Percentiles rank a stretch among this genome's conserved stretches.
phyloP scores from a whole-genome alignment of 2,329 filamentous ascomycete genomes.

The Blastomyces percursus region DNA sequence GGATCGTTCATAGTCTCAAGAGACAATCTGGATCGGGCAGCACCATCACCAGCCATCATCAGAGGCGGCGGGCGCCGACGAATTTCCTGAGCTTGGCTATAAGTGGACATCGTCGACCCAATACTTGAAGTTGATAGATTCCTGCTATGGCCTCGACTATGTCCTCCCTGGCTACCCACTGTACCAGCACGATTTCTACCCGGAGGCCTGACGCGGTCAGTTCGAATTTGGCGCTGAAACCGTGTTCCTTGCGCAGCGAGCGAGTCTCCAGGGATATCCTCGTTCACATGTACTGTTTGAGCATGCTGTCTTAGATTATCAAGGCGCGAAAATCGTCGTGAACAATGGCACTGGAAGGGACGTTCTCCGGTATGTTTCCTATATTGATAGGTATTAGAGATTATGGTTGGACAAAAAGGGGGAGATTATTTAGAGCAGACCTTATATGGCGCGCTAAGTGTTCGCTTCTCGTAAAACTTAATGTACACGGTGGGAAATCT shows the following conservation, averaged over 20 bases:
- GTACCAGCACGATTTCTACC: constrained; percentile 68
- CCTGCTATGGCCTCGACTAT: constrained; percentile 64
- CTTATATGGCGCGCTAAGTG: constrained; percentile 90
- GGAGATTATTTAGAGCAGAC: constrained; percentile 36
- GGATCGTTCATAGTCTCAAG: constrained; percentile 55
- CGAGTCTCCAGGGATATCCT: constrained; percentile 89
- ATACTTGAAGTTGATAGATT: constrained; percentile 88
- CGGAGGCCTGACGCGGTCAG: constrained; percentile 67
- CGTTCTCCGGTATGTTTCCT: constrained; percentile 97
- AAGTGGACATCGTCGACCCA: constrained; percentile 59
- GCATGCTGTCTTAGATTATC: constrained; percentile 96
- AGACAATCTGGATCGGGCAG: constrained; percentile 50
- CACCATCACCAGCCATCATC: constrained; percentile 64
- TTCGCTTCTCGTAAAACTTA: constrained; percentile 93
- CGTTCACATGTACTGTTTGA: constrained; percentile 94
- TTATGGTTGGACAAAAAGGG: background rate
- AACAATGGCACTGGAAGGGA: constrained; percentile 93
- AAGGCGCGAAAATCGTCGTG: constrained; percentile 78
- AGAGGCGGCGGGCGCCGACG: constrained; percentile 68
- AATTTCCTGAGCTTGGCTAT: constrained; percentile 50
- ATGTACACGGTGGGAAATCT: constrained; percentile 81
- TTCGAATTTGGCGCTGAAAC: constrained; percentile 84
- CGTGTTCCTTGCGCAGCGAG: constrained; percentile 84
- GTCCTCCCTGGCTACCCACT: constrained; percentile 58
- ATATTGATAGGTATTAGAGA: background rate